phyloP scores from a whole-genome alignment of 2,329 filamentous ascomycete species.

The Alternaria gansuensis region DNA sequence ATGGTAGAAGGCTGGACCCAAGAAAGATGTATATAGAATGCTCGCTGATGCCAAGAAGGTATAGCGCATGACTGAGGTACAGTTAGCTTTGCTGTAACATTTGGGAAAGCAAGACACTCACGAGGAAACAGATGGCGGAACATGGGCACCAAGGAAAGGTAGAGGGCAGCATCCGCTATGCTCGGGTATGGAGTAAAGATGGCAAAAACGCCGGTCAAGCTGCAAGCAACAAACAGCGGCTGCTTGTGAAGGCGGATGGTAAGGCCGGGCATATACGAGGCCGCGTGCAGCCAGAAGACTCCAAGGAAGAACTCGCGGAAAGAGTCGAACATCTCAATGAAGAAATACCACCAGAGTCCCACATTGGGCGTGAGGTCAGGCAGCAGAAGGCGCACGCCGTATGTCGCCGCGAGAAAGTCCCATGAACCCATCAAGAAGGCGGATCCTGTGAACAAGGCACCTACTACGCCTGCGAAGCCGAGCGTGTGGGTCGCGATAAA shows the following conservation, averaged over 20 bases:
- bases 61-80: slow-evolving; percentile 79
- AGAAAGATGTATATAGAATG: slow-evolving; percentile 84
- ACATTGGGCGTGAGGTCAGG: slow-evolving; percentile 95
- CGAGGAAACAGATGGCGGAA: slow-evolving; percentile 90
- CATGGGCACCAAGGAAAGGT: slow-evolving; percentile 81
- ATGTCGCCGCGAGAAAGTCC: slow-evolving; percentile 88
- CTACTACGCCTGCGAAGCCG: slow-evolving; percentile 60
- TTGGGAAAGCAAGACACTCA: slow-evolving; percentile 55
- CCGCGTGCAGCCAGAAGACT: slow-evolving; percentile 96
- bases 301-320: slow-evolving; percentile 97
- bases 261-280: slow-evolving; percentile 86
- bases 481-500: slow-evolving; percentile 67
- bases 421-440: slow-evolving; percentile 79
- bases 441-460: slow-evolving; percentile 73
- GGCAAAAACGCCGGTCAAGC: slow-evolving; percentile 87
- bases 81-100: slow-evolving; percentile 16
- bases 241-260: slow-evolving; percentile 84
- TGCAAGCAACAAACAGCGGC: slow-evolving; percentile 83
- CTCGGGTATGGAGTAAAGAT: slow-evolving; percentile 98
- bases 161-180: slow-evolving; percentile 87
- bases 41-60: slow-evolving; percentile 85
- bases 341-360: slow-evolving; percentile 99
- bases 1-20: slow-evolving; percentile 95
- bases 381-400: slow-evolving; percentile 89
- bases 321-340: slow-evolving; percentile 99